These are phyloP conservation scores for Aspergillus heteromorphus DNA, from an alignment of 495 filamentous ascomycete species.

Conservation along the genomic window DNA sequence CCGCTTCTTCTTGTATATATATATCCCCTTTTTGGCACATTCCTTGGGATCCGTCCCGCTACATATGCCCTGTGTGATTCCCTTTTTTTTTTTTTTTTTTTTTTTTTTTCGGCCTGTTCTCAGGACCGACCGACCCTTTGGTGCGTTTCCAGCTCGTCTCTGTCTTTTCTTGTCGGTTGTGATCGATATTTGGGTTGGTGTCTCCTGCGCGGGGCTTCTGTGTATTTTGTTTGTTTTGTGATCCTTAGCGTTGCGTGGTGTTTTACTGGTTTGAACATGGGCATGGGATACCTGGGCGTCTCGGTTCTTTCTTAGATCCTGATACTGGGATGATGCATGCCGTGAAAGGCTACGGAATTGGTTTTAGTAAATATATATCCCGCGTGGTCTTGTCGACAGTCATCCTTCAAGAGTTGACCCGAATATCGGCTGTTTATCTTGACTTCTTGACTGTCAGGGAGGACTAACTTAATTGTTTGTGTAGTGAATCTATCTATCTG, in stretches of 20 bases:
- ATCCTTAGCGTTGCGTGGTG: conserved; percentile 5
- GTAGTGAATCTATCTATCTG: too few species aligned
- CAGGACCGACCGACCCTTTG: too few species aligned
- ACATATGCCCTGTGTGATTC: neutral
- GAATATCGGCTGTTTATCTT: too few species aligned
- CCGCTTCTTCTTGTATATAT: neutral
- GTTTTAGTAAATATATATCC: neutral
- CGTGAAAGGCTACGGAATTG: neutral
- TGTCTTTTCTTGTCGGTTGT: too few species aligned
- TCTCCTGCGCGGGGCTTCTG: neutral
- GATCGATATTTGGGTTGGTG: neutral
- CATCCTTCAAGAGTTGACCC: too few species aligned
- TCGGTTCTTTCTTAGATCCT: conserved; percentile 2
- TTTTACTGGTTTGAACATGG: neutral
- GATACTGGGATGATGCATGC: neutral
- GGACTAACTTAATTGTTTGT: too few species aligned
- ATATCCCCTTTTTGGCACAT: neutral
- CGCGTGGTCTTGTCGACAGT: neutral
- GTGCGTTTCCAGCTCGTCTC: too few species aligned
- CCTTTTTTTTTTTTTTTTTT: too few species aligned
- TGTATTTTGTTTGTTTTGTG: neutral
- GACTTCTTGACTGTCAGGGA: too few species aligned
- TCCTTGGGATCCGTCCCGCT: neutral
- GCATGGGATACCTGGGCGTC: conserved; percentile 10
- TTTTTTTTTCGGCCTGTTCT: too few species aligned